Base-by-base conservation (phyloP, 495 filamentous ascomycete genomes). In the Endocarpon pusillum region DNA sequence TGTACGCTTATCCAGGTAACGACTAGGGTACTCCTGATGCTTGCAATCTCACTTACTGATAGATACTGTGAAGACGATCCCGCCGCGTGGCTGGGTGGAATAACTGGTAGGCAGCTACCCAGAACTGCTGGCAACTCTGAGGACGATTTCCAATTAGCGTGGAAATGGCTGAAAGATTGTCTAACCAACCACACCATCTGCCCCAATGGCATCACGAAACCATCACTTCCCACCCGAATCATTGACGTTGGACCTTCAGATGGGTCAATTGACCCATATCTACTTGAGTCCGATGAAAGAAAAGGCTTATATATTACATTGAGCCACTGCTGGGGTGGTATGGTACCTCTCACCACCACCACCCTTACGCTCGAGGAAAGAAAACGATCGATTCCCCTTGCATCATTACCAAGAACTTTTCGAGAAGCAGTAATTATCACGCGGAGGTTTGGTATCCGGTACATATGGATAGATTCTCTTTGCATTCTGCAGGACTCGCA, bases 381-480 rank as follows among this genome's bases (percentile, higher is more conserved):
- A 20, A 14, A 32, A 10, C 12, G 38, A 4, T 29, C 32, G 3
- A 42, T 55, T 14, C 22, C 34, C 15, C n/a, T 38, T 6, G 9
- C 22, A 3, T 34, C 34, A 7, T 39, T 54, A 1, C 38, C 45
- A 4, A 47, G 42, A 29, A 54, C 51, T 3, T 54, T 54, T 32
- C 38, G 42, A 33, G 40, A 58, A 7, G 44, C 42, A 24, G 38
- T 52, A 16, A 21, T 25, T 3, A 29, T 47, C 16, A 41, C 44
- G 9, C 27, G 33, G 12, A 36, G 27, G 18, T 32, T 57, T 14
- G 28, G 32, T 4, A 30, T 40, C 14, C 17, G 33, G 4, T 53
- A 52, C 36, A 3, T 57, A 10, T 57, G 53, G 53, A 53, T 57
- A 21, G 53, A 55, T 35, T 50, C 42, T 4, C 28, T 56, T 4